These are phyloP conservation scores for Fistulifera solaris DNA, from an alignment of 108 stramenopile genomes.

Conservation along the genomic window DNA sequence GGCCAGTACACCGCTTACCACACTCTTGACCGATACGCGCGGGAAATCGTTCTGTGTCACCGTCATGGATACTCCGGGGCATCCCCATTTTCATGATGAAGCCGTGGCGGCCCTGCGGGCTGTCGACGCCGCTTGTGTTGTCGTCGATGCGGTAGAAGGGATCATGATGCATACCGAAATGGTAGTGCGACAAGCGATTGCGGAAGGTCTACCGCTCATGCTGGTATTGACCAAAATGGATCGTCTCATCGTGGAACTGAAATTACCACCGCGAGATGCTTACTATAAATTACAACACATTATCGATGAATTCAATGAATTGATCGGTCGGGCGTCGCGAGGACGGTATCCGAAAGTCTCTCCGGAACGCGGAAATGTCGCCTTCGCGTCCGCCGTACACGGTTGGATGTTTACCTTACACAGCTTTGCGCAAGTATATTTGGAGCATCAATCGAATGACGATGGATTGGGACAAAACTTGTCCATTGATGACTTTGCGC, in stretches of 20 bases:
- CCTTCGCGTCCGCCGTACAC: constrained; percentile 84
- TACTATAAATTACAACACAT: constrained; percentile 90
- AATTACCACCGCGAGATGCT: constrained; percentile 91
- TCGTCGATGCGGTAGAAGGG: constrained; percentile 96
- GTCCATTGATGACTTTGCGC: constrained; percentile 61
- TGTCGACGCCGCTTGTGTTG: constrained; percentile 84
- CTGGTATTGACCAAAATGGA: constrained; percentile 92
- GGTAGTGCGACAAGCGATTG: constrained; percentile 63
- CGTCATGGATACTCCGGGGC: constrained; percentile 92
- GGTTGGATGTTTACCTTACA: constrained; percentile 84
- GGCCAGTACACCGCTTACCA: constrained; percentile 80
- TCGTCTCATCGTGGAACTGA: constrained; percentile 92
- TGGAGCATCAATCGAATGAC: constrained; percentile 47
- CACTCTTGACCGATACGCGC: constrained; percentile 71
- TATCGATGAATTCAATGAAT: constrained; percentile 82
- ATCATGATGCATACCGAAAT: constrained; percentile 92
- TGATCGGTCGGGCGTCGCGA: constrained; percentile 46
- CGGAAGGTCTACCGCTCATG: constrained; percentile 70
- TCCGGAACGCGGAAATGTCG: constrained; percentile 83
- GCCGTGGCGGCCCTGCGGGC: constrained; percentile 76
- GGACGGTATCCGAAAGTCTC: constrained; percentile 66
- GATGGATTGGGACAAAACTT: constrained; percentile 54
- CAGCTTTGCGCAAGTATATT: constrained; percentile 82
- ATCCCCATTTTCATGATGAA: constrained; percentile 93
- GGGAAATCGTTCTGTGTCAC: constrained; percentile 88